Percentiles rank a stretch among this genome's conserved stretches.
Conservation (phyloP, 2,329 filamentous ascomycete species). For the Zymoseptoria brevis region DNA sequence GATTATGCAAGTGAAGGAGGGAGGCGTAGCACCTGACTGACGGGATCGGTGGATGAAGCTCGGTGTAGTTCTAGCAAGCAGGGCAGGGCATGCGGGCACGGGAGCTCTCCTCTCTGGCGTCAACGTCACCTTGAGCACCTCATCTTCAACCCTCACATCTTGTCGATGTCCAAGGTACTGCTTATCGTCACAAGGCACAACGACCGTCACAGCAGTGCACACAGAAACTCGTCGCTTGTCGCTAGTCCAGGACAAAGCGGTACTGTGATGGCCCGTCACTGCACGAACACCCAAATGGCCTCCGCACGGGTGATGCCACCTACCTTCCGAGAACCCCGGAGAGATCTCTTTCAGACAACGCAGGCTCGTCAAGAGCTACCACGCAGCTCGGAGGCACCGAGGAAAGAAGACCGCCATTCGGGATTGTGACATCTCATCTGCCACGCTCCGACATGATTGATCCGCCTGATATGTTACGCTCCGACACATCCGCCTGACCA, state of each 20-base stretch:
- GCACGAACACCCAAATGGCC: neutral
- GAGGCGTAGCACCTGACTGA: neutral
- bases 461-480: no score
- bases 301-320: no score
- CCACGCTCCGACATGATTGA: no score
- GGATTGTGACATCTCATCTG: no score
- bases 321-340: no score
- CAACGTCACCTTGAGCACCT: neutral
- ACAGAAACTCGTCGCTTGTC: neutral
- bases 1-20: neutral
- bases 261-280: neutral
- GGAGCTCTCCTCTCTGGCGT: neutral
- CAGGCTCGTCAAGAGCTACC: no score
- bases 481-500: no score
- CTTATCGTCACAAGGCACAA: neutral
- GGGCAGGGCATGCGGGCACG: neutral
- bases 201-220: neutral
- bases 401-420: no score
- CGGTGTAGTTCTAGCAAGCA: neutral
- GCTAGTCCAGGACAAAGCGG: neutral
- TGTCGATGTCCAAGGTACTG: neutral
- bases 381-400: no score
- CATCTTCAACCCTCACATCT: neutral
- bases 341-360: no score
- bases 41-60: neutral